Percentiles rank a stretch among this genome's conserved stretches.
phyloP scores from a whole-genome alignment of 805 yeast genomes.

The Limtongia smithiae region DNA sequence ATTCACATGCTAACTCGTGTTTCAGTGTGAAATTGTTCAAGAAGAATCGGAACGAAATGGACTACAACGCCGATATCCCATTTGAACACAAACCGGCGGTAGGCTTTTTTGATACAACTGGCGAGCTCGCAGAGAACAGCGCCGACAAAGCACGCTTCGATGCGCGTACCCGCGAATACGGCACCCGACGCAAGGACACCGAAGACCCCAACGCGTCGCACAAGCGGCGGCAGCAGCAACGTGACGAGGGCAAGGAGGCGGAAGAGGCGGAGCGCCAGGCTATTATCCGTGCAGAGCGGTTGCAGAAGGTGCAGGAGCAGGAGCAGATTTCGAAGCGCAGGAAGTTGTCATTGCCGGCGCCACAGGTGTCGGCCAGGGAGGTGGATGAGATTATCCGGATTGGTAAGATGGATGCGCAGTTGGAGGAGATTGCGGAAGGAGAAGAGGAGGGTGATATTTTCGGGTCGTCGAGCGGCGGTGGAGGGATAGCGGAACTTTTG shows the following conservation, averaged over 20 bases:
- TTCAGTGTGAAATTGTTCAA: slow-evolving; percentile 35
- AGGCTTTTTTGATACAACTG: slow-evolving; percentile 65
- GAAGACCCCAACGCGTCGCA: slow-evolving; percentile 31
- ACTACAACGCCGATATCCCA: slow-evolving; percentile 79
- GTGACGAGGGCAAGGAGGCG: slow-evolving; percentile 14
- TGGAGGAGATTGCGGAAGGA: slow-evolving; percentile 27
- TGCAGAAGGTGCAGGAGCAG: slow-evolving; percentile 31
- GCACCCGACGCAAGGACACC: slow-evolving; percentile 23
- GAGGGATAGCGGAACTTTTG: slow-evolving; percentile 11
- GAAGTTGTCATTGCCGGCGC: slow-evolving; percentile 40
- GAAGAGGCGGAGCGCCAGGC: slow-evolving; percentile 33
- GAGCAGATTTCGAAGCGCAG: slow-evolving; percentile 41
- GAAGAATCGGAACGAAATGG: slow-evolving; percentile 62
- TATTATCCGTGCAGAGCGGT: slow-evolving; percentile 33
- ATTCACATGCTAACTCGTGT: no score
- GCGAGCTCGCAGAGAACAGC: slow-evolving; percentile 51
- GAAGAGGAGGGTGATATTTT: slow-evolving; percentile 39
- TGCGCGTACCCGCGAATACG: slow-evolving; percentile 28
- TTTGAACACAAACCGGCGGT: slow-evolving; percentile 65
- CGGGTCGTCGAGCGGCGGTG: slow-evolving; percentile 33
- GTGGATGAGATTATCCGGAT: slow-evolving; percentile 35
- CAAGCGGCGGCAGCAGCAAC: slow-evolving; percentile 11
- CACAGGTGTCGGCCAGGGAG: slow-evolving; percentile 36
- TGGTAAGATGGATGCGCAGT: slow-evolving; percentile 30
- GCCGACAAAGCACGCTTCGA: slow-evolving; percentile 44